Percentiles rank a stretch among this genome's conserved stretches.
phyloP scores from a whole-genome alignment of 192 early-diverging fungal species.

The Entomortierella beljakovae region DNA sequence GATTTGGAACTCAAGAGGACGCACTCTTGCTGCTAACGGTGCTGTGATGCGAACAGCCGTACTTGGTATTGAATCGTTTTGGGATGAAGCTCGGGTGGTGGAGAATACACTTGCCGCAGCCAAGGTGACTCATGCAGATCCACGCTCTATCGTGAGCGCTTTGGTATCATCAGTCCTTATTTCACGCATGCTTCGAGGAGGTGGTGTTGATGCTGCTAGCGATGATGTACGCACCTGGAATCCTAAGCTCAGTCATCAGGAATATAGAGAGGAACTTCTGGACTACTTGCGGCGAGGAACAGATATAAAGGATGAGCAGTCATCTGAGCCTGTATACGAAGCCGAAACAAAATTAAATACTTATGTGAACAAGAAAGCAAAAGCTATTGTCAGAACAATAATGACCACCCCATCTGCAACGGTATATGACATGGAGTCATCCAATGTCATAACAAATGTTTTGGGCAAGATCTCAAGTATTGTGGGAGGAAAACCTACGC shows the following conservation, averaged over 20 bases:
- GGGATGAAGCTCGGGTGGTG: slow-evolving; percentile 54
- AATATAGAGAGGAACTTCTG: slow-evolving; percentile 33
- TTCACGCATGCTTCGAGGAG: slow-evolving; percentile 54
- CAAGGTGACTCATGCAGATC: slow-evolving; percentile 59
- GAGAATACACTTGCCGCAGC: slow-evolving; percentile 54
- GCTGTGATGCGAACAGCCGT: slow-evolving; percentile 58
- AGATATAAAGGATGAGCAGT: slow-evolving; percentile 23
- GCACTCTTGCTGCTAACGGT: slow-evolving; percentile 55
- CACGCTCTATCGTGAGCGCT: slow-evolving; percentile 51
- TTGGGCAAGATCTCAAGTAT: slow-evolving; percentile 11
- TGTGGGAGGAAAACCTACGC: background rate
- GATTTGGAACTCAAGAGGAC: slow-evolving; percentile 49
- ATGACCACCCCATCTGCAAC: too few species aligned
- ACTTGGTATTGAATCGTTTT: slow-evolving; percentile 52
- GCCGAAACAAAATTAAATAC: slow-evolving; percentile 1
- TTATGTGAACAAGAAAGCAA: slow-evolving; percentile 21
- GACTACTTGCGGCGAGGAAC: slow-evolving; percentile 32
- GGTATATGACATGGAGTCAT: background rate
- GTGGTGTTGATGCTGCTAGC: slow-evolving; percentile 4
- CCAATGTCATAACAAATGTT: background rate
- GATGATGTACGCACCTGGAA: slow-evolving; percentile 29
- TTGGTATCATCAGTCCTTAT: slow-evolving; percentile 46
- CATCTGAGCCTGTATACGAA: slow-evolving; percentile 24
- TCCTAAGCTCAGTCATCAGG: slow-evolving; percentile 4
- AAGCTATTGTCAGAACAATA: slow-evolving; percentile 8